A percentile compares a stretch with the other conserved stretches of the same genome.
phyloP scores from a whole-genome alignment of 2,329 filamentous ascomycete genomes.

The Cercospora zeae-maydis region DNA sequence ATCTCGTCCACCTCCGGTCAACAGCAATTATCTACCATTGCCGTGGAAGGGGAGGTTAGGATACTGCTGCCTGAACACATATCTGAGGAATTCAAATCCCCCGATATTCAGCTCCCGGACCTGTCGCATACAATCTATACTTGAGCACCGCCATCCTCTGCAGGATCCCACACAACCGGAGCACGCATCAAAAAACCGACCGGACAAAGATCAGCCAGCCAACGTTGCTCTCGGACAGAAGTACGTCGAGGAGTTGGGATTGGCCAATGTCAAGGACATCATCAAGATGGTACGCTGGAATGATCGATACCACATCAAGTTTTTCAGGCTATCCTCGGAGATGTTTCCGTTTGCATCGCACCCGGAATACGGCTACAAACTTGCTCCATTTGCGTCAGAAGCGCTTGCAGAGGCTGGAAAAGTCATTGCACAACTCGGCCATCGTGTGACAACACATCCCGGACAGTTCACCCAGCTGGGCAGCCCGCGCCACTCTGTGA shows the following conservation, averaged over 20 bases:
- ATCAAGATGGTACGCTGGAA: conserved; percentile 89
- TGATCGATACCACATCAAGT: conserved; percentile 83
- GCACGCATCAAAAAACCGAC: conserved; percentile 80
- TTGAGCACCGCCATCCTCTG: conserved; percentile 83
- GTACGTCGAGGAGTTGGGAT: conserved; percentile 72
- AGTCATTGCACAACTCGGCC: conserved; percentile 72
- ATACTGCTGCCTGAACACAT: conserved; percentile 92
- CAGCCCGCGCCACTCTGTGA: conserved; percentile 73
- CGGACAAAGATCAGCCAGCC: conserved; percentile 67
- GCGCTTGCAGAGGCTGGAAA: conserved; percentile 71
- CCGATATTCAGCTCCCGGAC: conserved; percentile 88
- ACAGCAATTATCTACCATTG: conserved; percentile 77
- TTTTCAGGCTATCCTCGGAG: conserved; percentile 86
- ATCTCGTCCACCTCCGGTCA: conserved; percentile 68
- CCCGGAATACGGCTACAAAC: conserved; percentile 72
- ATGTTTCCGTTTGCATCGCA: conserved; percentile 98
- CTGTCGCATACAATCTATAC: conserved; percentile 82
- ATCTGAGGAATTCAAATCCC: conserved; percentile 74
- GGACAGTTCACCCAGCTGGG: conserved; percentile 91
- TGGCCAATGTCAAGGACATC: conserved; percentile 80
- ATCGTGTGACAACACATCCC: conserved; percentile 84
- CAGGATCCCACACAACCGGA: conserved; percentile 70
- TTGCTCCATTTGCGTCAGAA: conserved; percentile 78
- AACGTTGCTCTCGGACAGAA: conserved; percentile 63
- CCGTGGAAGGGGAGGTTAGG: conserved; percentile 88